Base-by-base conservation (phyloP, 2,329 filamentous ascomycete species). In the Penicillium sclerotigenum region DNA sequence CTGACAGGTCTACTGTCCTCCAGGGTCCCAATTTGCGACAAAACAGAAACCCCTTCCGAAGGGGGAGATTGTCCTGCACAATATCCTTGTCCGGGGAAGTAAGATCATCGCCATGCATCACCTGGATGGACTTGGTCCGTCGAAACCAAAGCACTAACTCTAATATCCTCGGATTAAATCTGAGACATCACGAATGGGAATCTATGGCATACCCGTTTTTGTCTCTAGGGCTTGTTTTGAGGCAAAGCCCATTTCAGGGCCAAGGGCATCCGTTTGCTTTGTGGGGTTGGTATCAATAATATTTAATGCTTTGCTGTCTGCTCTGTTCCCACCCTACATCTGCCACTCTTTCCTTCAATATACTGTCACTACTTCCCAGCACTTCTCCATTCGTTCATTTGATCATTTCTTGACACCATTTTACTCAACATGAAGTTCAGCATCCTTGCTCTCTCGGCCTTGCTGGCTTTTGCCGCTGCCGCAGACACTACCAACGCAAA, bases 381-480 rank as follows among this genome's bases (percentile, higher is more conserved):
- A 13, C n/a, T 20, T 56, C 58, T 34, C 7, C 47, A 60, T 60
- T 54, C 50, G 52, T 54, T 61, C 11, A 28, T 52, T 26, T 24
- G 16, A 45, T 36, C 41, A 49, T 59, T 37, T 49, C 31, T 54
- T 57, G 28, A 52, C 31, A 33, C 52, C 47, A 31, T 52, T 51
- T 22, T 33, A 55, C 48, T 47, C 56, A 55, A 54, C 26, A 76
- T 76, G 74, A 76, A 75, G 71, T 62, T 78, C 73, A 73, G 70
- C 57, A 56, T 76, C 57, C 59, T 78, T 61, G 70, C 78, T 62
- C 62, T 81, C 59, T 70, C 74, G 56, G 72, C 76, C 58, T 71
- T 83, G 59, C 68, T 75, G 62, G 75, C 73, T 62, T 67, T 78
- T 62, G 77, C 70, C 47, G 71, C 75, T 52, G 78, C 79, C 14